Percentiles rank a stretch among this genome's conserved stretches.
Evolutionary conservation across 2,329 filamentous ascomycete species (phyloP).

Genomic region (Aureobasidium uvarum): DNA sequence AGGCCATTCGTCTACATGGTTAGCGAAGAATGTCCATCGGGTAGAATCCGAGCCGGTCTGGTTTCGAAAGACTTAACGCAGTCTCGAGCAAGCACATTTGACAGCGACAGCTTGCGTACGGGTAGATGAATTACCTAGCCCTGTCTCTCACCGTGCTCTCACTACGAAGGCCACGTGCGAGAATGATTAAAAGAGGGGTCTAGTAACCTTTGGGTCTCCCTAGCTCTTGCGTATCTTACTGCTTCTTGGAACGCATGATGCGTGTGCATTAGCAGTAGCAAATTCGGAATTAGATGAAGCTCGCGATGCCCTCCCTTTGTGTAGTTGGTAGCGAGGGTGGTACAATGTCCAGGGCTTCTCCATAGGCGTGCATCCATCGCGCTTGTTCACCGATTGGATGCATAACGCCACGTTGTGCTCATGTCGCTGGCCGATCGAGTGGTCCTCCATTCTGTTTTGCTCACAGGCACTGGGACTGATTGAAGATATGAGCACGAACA

Average conservation of each 20-base stretch:
- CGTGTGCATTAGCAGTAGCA: conserved; percentile 17
- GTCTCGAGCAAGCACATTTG: conserved; percentile 16
- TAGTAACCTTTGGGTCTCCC: neutral
- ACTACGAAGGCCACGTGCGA: conserved; percentile 11
- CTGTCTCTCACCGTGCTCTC: conserved; percentile 5
- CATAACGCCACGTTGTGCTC: conserved; percentile 26
- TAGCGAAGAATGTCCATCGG: neutral
- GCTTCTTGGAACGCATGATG: conserved; percentile 8
- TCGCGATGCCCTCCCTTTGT: neutral
- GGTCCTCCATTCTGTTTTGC: neutral
- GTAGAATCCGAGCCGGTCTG: neutral
- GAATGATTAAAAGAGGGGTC: conserved; percentile 17
- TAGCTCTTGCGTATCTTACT: neutral
- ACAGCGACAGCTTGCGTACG: conserved; percentile 25
- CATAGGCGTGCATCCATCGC: conserved; percentile 5
- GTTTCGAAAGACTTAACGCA: neutral
- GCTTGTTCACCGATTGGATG: conserved; percentile 23
- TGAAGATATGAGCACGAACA: conserved; percentile 6
- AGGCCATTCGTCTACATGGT: neutral
- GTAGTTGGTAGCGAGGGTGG: conserved; percentile 24
- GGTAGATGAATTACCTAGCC: conserved; percentile 5
- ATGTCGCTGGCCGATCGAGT: conserved; percentile 19
- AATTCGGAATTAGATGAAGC: conserved; percentile 6
- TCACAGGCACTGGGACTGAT: neutral
- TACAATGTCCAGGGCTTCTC: conserved; percentile 14